Conservation (phyloP, 805 yeast species). For the Kurtzmaniella fragi region DNA sequence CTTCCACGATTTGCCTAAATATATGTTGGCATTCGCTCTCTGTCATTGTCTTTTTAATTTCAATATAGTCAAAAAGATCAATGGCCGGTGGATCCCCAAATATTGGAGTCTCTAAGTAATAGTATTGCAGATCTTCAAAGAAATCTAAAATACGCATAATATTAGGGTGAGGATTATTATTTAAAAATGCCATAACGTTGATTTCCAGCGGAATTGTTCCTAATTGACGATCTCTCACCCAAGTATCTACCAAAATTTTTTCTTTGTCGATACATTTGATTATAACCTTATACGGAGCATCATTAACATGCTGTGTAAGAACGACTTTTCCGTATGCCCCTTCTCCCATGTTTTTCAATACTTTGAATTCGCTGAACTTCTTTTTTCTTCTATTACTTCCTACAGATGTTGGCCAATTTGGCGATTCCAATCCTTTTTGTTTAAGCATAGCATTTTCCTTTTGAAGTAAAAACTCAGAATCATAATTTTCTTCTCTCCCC, state of each 20-base stretch:
- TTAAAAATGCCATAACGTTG: conserved; percentile 82
- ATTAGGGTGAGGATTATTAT: conserved; percentile 77
- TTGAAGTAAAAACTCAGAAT: background rate
- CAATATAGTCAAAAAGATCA: conserved; percentile 90
- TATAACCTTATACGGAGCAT: conserved; percentile 62
- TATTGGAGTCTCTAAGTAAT: conserved; percentile 86
- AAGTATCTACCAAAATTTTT: conserved; percentile 89
- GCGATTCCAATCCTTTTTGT: conserved; percentile 29
- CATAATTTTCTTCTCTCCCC: background rate
- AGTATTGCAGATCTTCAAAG: conserved; percentile 86
- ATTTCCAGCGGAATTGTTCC: conserved; percentile 98
- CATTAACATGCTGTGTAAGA: conserved; percentile 62
- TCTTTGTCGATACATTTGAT: conserved; percentile 89
- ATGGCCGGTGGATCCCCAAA: conserved; percentile 89
- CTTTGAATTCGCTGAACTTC: conserved; percentile 62
- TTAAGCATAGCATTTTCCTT: conserved; percentile 42
- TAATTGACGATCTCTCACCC: conserved; percentile 88
- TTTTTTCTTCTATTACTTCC: conserved; percentile 71
- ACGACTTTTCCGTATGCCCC: conserved; percentile 97
- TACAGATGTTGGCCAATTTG: conserved; percentile 44
- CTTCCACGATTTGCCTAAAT: conserved; percentile 73
- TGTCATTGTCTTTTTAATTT: conserved; percentile 73
- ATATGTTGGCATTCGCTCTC: conserved; percentile 76
- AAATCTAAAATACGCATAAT: conserved; percentile 82
- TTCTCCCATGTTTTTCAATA: conserved; percentile 80